Evolutionary conservation across 2,329 filamentous ascomycete genomes (phyloP).

Genomic region (Didymosphaeria variabile): DNA sequence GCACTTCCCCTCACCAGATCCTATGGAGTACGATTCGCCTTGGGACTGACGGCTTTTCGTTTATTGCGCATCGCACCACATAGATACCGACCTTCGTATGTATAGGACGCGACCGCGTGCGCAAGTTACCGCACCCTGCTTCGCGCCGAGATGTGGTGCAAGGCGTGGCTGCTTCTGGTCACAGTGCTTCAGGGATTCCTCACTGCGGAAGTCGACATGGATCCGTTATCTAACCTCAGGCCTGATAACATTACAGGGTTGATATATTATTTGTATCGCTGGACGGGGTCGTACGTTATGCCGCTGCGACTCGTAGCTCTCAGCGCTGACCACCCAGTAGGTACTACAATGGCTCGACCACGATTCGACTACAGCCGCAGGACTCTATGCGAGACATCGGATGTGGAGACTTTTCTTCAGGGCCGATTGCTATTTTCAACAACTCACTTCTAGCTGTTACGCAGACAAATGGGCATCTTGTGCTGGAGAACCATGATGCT

Average conservation of each 20-base stretch:
- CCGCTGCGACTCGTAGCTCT: not conserved
- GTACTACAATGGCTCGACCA: constrained; percentile 17
- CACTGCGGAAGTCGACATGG: constrained; percentile 3
- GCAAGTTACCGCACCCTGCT: not conserved
- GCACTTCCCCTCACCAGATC: constrained; percentile 6
- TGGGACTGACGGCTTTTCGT: not conserved
- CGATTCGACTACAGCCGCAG: constrained; percentile 11
- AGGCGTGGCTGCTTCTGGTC: constrained; percentile 6
- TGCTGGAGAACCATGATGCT: constrained; percentile 6
- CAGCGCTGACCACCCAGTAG: not conserved
- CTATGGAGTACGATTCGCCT: not conserved
- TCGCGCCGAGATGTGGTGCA: constrained; percentile 1
- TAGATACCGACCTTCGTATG: not conserved
- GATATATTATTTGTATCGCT: constrained; percentile 14
- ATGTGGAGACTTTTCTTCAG: not conserved
- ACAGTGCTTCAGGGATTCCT: constrained; percentile 1
- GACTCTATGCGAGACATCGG: not conserved
- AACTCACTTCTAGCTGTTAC: constrained; percentile 13
- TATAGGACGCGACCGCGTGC: not conserved
- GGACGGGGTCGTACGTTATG: constrained; percentile 6
- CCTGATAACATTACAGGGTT: constrained; percentile 14
- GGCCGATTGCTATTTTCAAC: constrained; percentile 2
- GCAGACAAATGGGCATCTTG: constrained; percentile 11
- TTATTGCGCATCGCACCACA: not conserved
- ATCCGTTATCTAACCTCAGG: constrained; percentile 13